Conservation (phyloP, 768 basidiomycete genomes). For the Russula lepida region DNA sequence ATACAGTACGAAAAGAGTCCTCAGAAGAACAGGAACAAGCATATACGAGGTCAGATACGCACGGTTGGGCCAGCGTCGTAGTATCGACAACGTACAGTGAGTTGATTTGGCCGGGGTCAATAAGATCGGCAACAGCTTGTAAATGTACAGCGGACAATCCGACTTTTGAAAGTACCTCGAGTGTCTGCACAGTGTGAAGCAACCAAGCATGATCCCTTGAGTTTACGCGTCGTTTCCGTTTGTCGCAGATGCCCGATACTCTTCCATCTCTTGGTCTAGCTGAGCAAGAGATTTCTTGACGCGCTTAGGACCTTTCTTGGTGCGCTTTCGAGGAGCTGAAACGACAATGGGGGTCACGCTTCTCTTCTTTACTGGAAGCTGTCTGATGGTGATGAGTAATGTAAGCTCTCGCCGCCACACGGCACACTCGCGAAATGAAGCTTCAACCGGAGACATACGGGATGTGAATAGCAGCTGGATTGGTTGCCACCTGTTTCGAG, state of each 20-base stretch:
- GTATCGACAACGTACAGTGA: background rate
- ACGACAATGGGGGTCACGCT: constrained; percentile 2
- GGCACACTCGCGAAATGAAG: background rate
- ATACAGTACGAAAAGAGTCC: background rate
- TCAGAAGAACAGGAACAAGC: background rate
- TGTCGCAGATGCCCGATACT: constrained; percentile 43
- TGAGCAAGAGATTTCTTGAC: constrained; percentile 61
- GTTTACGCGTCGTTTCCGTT: background rate
- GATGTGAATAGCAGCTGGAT: background rate
- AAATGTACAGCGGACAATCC: background rate
- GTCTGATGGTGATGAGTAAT: background rate
- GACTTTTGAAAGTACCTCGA: no score
- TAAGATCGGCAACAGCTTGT: constrained; percentile 2
- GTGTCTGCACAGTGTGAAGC: background rate
- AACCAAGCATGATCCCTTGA: background rate
- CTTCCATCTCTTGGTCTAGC: constrained; percentile 76
- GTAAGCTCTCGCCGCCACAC: background rate
- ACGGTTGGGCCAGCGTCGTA: background rate
- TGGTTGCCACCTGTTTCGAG: background rate
- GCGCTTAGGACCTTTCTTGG: constrained; percentile 69
- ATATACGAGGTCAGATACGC: background rate
- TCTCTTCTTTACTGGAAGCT: constrained; percentile 8
- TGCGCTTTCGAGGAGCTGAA: constrained; percentile 27
- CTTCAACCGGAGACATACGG: constrained; percentile 4
- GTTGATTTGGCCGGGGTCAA: background rate